Evolutionary conservation across 495 filamentous ascomycete species (phyloP).

Genomic region (Chaetomium tenue): DNA sequence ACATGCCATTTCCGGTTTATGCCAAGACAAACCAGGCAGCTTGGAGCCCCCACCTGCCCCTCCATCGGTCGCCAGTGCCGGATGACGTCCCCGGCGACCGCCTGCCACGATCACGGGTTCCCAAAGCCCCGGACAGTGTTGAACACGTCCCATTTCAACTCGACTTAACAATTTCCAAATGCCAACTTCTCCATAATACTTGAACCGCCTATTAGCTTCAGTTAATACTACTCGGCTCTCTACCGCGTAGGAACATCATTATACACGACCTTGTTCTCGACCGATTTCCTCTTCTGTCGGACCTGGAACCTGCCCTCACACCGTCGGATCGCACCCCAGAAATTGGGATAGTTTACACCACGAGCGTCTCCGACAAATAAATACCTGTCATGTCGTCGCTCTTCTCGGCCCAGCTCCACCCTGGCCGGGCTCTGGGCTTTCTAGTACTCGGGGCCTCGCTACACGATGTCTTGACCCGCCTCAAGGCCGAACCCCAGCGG

Average conservation of each 20-base stretch:
- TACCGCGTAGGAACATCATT: no score
- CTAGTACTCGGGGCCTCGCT: conserved; percentile 85
- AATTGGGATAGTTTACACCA: background rate
- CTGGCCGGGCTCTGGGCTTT: conserved; percentile 74
- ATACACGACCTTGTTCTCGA: no score
- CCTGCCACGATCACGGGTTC: conserved; percentile 20
- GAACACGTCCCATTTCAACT: background rate
- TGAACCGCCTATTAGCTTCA: no score
- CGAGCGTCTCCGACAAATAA: background rate
- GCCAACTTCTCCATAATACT: no score
- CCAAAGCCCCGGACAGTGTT: background rate
- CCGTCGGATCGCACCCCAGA: background rate
- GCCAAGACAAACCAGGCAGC: background rate
- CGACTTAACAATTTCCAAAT: no score
- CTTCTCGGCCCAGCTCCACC: conserved; percentile 68
- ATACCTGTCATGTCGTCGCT: conserved; percentile 46
- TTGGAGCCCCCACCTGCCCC: conserved; percentile 19
- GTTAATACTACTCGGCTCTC: no score
- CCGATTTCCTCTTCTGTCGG: no score
- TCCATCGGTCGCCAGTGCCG: conserved; percentile 17
- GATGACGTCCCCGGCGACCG: conserved; percentile 22
- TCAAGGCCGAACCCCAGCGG: conserved; percentile 77
- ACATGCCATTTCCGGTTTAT: background rate
- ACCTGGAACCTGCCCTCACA: no score
- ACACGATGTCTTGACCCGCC: conserved; percentile 77